Percentiles rank a stretch among this genome's conserved stretches.
phyloP scores from a whole-genome alignment of 768 basidiomycete species.

The Psilocybe cyanescens region DNA sequence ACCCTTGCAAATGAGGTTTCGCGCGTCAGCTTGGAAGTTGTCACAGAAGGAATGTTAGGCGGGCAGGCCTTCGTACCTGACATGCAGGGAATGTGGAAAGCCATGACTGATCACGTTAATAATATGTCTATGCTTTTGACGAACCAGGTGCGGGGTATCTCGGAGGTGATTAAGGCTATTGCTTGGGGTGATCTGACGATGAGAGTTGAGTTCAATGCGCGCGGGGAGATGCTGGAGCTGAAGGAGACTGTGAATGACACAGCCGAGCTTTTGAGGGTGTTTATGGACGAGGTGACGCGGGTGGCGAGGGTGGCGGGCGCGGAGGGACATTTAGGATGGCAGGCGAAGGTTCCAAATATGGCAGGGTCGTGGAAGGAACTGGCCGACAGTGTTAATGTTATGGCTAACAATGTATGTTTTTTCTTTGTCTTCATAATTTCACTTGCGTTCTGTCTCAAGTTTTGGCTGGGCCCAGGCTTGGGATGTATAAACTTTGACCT shows the following conservation, averaged over 20 bases:
- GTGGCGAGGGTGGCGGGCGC: conserved; percentile 97
- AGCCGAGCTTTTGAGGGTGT: conserved; percentile 85
- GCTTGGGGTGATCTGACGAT: conserved; percentile 92
- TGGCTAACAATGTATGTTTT: conserved; percentile 83
- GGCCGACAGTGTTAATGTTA: conserved; percentile 94
- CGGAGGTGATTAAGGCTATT: conserved; percentile 95
- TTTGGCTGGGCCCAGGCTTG: not conserved
- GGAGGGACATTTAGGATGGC: conserved; percentile 92
- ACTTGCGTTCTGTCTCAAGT: not conserved
- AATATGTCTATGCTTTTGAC: conserved; percentile 84
- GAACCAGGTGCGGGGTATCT: conserved; percentile 84
- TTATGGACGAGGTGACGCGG: conserved; percentile 79
- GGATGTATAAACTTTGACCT: not conserved
- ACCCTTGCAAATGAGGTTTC: conserved; percentile 86
- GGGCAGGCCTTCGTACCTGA: conserved; percentile 93
- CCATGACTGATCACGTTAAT: conserved; percentile 81
- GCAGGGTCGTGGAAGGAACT: conserved; percentile 98
- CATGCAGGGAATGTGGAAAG: conserved; percentile 90
- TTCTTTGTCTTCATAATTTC: not conserved
- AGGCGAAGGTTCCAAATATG: conserved; percentile 91
- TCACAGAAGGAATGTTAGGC: conserved; percentile 87
- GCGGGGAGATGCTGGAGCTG: conserved; percentile 89
- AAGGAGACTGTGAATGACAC: conserved; percentile 95
- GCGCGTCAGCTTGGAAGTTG: conserved; percentile 69
- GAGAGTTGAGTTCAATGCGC: conserved; percentile 90